Conservation (phyloP, 495 filamentous ascomycete species). For the Tuber calosporum region DNA sequence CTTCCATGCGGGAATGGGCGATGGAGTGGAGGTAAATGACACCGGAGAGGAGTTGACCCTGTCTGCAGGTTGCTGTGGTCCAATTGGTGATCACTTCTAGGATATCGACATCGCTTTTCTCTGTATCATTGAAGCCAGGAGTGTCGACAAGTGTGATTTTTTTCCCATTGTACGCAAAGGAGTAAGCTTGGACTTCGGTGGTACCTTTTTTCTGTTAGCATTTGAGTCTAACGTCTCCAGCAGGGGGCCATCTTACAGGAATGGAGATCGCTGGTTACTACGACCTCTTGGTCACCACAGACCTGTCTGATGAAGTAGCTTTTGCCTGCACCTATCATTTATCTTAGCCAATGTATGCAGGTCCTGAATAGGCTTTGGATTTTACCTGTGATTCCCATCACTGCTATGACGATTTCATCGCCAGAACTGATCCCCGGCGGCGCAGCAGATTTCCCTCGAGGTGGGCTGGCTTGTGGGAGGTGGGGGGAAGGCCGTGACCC, state of each 20-base stretch:
- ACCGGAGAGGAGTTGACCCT: conserved; percentile 37
- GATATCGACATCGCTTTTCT: conserved; percentile 44
- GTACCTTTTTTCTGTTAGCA: conserved; percentile 24
- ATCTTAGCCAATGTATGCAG: neutral
- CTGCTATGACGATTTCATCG: conserved; percentile 34
- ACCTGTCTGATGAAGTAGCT: conserved; percentile 44
- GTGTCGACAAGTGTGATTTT: conserved; percentile 47
- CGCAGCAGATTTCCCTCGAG: too few relatives aligned
- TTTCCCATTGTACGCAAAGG: conserved; percentile 18
- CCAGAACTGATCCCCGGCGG: too few relatives aligned
- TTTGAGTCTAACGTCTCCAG: neutral
- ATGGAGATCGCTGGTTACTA: conserved; percentile 28
- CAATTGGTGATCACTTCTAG: conserved; percentile 43
- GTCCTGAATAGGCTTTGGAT: neutral
- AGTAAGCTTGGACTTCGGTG: conserved; percentile 13
- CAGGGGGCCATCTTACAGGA: conserved; percentile 19
- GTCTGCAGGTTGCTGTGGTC: conserved; percentile 35
- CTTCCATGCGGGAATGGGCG: conserved; percentile 43
- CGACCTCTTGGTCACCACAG: conserved; percentile 24
- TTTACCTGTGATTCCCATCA: conserved; percentile 46
- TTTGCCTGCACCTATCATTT: conserved; percentile 43
- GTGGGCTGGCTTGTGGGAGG: too few relatives aligned
- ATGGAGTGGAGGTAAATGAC: conserved; percentile 50
- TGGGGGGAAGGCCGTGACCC: too few relatives aligned
- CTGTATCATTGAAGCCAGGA: conserved; percentile 50